phyloP scores from a whole-genome alignment of 2,329 filamentous ascomycete species.

The Monosporascus sp. region DNA sequence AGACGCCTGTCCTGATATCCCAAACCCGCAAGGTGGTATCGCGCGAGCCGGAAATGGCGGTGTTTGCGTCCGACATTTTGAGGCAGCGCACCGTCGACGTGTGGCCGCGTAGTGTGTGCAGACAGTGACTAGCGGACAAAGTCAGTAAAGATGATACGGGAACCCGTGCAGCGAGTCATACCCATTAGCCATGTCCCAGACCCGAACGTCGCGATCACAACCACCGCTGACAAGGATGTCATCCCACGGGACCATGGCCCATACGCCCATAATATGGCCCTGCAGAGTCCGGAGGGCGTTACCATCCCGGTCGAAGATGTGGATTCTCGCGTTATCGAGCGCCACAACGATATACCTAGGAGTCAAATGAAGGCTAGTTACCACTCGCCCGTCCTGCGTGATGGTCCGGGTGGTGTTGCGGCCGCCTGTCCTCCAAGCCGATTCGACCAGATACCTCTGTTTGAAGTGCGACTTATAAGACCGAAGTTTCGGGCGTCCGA shows the following conservation, averaged over 20 bases:
- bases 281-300: slow-evolving; percentile 82
- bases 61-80: slow-evolving; percentile 93
- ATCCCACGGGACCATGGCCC: slow-evolving; percentile 98
- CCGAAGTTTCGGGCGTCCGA: slow-evolving; percentile 58
- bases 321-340: slow-evolving; percentile 96
- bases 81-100: slow-evolving; percentile 95
- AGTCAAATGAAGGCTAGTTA: slow-evolving; percentile 91
- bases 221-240: slow-evolving; percentile 93
- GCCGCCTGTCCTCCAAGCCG: slow-evolving; percentile 93
- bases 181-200: slow-evolving; percentile 95
- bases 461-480: slow-evolving; percentile 98
- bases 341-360: slow-evolving; percentile 96
- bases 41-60: slow-evolving; percentile 91
- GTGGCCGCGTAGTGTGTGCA: slow-evolving; percentile 85
- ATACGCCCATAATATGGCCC: slow-evolving; percentile 98
- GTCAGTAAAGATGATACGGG: slow-evolving; percentile 19
- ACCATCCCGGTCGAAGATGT: slow-evolving; percentile 92
- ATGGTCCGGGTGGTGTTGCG: slow-evolving; percentile 78
- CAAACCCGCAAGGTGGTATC: slow-evolving; percentile 93
- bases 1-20: slow-evolving; percentile 85
- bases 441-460: slow-evolving; percentile 93
- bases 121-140: slow-evolving; percentile 51
- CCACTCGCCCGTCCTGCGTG: slow-evolving; percentile 92
- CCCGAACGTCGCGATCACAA: slow-evolving; percentile 91
- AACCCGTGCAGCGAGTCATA: slow-evolving; percentile 39